Evolutionary conservation across 495 filamentous ascomycete genomes (phyloP).

Genomic region (Penicillium paxilli): DNA sequence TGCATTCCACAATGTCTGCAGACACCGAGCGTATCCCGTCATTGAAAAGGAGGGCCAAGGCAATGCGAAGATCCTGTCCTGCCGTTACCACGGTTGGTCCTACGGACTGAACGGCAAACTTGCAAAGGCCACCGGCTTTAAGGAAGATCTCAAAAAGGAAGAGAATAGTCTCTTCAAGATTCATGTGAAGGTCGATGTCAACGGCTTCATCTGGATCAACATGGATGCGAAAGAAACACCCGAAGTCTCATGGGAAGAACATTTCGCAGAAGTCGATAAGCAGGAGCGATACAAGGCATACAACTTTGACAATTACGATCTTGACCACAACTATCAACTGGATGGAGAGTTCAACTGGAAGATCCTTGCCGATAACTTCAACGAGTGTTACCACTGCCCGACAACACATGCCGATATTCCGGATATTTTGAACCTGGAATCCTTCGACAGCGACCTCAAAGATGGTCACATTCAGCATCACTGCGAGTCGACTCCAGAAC

Average conservation of each 20-base stretch:
- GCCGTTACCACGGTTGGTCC: slow-evolving; percentile 52
- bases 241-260: slow-evolving; percentile 45
- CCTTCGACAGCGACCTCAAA: slow-evolving; percentile 43
- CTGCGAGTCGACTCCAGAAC: slow-evolving; percentile 38
- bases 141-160: slow-evolving; percentile 49
- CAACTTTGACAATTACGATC: slow-evolving; percentile 57
- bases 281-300: slow-evolving; percentile 49
- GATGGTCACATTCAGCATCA: slow-evolving; percentile 46
- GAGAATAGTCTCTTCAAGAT: slow-evolving; percentile 45
- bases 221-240: slow-evolving; percentile 43
- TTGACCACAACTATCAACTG: slow-evolving; percentile 57
- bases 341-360: slow-evolving; percentile 56
- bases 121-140: slow-evolving; percentile 57
- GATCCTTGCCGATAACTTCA: slow-evolving; percentile 62
- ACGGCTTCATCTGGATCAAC: slow-evolving; percentile 55
- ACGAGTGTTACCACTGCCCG: slow-evolving; percentile 64
- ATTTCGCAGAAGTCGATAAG: slow-evolving; percentile 44
- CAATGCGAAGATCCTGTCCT: slow-evolving; percentile 50
- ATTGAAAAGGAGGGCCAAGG: slow-evolving; percentile 45
- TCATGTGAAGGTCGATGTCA: slow-evolving; percentile 48
- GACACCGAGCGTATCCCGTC: slow-evolving; percentile 56
- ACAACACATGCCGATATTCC: slow-evolving; percentile 51
- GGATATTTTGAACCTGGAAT: slow-evolving; percentile 42
- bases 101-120: slow-evolving; percentile 54
- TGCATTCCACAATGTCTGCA: slow-evolving; percentile 57